These are phyloP conservation scores for Trichaptum fuscoviolaceum DNA, from an alignment of 768 basidiomycete species.

Conservation along the genomic window DNA sequence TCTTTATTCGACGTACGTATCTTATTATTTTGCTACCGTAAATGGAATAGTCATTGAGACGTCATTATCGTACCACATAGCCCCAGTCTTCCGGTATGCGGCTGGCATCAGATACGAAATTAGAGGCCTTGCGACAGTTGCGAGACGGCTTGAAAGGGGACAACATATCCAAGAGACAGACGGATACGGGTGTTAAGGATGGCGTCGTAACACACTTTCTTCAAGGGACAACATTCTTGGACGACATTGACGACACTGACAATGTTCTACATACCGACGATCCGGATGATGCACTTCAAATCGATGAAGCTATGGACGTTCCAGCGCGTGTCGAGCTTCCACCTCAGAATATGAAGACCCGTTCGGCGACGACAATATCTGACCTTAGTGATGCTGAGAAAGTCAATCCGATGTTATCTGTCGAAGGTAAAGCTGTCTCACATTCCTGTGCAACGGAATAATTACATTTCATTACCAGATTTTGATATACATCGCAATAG, in stretches of 20 bases:
- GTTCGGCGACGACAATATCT: too few species aligned
- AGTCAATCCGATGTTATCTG: neutral
- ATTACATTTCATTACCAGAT: conserved; percentile 5
- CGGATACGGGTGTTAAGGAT: conserved; percentile 34
- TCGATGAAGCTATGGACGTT: too few species aligned
- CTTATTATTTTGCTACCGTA: neutral
- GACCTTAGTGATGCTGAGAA: neutral
- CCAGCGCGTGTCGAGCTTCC: neutral
- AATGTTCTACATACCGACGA: too few species aligned
- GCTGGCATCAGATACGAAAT: neutral
- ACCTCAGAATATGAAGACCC: neutral
- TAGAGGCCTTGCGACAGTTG: conserved; percentile 6
- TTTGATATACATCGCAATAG: conserved; percentile 21
- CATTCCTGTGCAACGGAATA: too few species aligned
- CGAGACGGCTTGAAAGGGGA: conserved; percentile 6
- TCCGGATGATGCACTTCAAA: neutral
- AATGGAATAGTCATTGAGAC: neutral
- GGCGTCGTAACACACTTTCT: neutral
- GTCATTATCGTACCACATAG: conserved; percentile 1
- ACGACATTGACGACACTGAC: neutral
- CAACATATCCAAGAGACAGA: conserved; percentile 24
- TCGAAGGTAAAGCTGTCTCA: neutral
- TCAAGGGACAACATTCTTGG: neutral
- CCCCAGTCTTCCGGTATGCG: neutral
- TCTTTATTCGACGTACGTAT: conserved; percentile 25